These are phyloP conservation scores for Eutypa lata DNA, from an alignment of 2,329 filamentous ascomycete genomes.

Conservation along the genomic window DNA sequence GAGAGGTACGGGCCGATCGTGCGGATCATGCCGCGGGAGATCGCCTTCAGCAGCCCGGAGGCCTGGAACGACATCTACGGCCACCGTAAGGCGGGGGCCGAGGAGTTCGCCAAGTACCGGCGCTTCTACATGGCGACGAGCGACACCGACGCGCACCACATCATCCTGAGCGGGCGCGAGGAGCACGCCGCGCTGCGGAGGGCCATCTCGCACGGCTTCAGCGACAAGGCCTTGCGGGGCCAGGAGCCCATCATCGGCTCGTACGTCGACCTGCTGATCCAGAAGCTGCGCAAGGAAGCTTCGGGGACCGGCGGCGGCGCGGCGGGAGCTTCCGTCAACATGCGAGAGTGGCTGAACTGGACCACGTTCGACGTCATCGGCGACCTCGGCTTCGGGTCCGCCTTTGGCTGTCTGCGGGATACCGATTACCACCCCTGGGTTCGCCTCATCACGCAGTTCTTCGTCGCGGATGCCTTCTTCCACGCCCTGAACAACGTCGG, in stretches of 20 bases:
- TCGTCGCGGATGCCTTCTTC: conserved; percentile 19
- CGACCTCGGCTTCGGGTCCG: conserved; percentile 44
- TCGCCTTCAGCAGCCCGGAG: conserved; percentile 35
- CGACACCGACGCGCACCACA: conserved; percentile 20
- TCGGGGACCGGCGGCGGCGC: conserved; percentile 6
- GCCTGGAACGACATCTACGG: conserved; percentile 41
- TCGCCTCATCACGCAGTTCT: conserved; percentile 24
- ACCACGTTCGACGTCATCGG: conserved; percentile 42
- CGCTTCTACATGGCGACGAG: conserved; percentile 24
- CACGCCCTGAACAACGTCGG: conserved; percentile 15
- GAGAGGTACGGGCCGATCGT: conserved; percentile 37
- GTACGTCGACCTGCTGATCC: conserved; percentile 35
- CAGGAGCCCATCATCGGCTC: conserved; percentile 37
- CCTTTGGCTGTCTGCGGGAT: conserved; percentile 35
- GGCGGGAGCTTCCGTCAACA: conserved; percentile 18
- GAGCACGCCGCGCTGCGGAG: conserved; percentile 32
- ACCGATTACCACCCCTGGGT: conserved; percentile 34
- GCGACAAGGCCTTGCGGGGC: conserved; percentile 35
- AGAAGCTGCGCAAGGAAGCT: conserved; percentile 25
- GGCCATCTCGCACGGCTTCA: conserved; percentile 38
- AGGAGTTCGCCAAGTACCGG: conserved; percentile 29
- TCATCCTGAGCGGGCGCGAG: conserved; percentile 29
- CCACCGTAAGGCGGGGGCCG: conserved; percentile 25
- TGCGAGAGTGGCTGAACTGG: conserved; percentile 38
- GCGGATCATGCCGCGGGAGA: conserved; percentile 38